Evolutionary conservation across 495 filamentous ascomycete species (phyloP), one percentile per base, ranked within the genome.

Genomic region (Corynascus novoguineensis): DNA sequence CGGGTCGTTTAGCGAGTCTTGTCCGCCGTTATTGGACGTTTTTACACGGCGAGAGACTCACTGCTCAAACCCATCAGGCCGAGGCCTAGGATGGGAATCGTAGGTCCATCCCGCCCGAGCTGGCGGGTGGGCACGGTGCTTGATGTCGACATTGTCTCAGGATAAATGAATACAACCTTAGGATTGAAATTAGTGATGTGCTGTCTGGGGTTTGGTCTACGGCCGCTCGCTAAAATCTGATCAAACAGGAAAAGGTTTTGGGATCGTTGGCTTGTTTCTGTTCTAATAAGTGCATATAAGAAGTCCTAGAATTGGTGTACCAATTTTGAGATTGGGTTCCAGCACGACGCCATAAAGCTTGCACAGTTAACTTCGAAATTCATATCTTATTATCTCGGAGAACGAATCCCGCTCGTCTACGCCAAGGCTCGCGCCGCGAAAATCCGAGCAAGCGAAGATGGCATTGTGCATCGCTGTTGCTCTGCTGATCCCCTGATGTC

Each of bases 31-130:
- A 9, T 38, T 7, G 34, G 28, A 14, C 2, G 24, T 15, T 10
- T 14, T 9, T 9, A 35, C 15, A 4, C 2, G 12, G 29, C 11
- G 8, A 25, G 15, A 22, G 6, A 53, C 56, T 50, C 54, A 67
- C 5, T 46, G 38, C 68, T 68, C 55, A 82, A 21, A 11, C 75
- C 75, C 80, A 83, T 82, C 15, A 78, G 64, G 1, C 82, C 82
- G 21, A 78, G 74, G 32, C 83, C 83, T 0, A 83, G 44, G 14
- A 75, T 64, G 3, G 83, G 71, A 5, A 84, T 73, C 24, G 63
- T 44, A 25, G 75, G 79, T 17, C 82, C 81, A 69, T 79, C 73
- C 44, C 72, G 77, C 50, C 81, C 81, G 0, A 84, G 64, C 21
- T 50, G 61, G 40, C 62, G 62, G 49, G 58, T 63, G 5, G 65